Base-by-base conservation (phyloP, 1,284 basidiomycete genomes). In the Pseudozyma hubeiensis region DNA sequence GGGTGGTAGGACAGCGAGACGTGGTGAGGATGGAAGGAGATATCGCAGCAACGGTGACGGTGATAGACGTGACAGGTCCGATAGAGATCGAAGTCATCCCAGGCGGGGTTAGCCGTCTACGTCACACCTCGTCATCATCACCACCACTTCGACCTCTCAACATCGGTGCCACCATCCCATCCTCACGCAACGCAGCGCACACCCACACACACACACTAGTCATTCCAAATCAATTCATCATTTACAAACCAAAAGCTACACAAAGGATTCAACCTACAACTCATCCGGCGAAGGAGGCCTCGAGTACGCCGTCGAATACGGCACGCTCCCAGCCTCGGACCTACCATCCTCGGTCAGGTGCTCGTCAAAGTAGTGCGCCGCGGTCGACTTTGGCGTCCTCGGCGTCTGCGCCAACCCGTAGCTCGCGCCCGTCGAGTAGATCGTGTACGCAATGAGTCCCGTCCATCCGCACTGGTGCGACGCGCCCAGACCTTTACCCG, bases 391-490 rank as follows among this genome's bases (percentile, higher is more conserved):
- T 60, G 95, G 95, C 33, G 95, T 93, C 91, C 85, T 57, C 13
- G 58, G 83, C 77, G 84, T 82, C 30, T 81, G 75, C 47, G 78
- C 81, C 45, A 77, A 47, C 0, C 70, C 63, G 39, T 78, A 79
- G 75, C 68, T 62, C 71, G 82, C 31, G 11, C 85, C 85, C 8
- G 82, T 94, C 39, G 93, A 94, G 91, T 91, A 91, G 64, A 52
- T 51, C 33, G 66, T 67, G 47, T 63, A 66, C 24, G 47, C 77
- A 16, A 77, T 64, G 16, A 75, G 24, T 19, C 82, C 88, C 77
- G 80, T 91, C 93, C 96, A 98, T 79, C 95, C 95, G 68, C 94
- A 97, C 86, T 99, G 96, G 86, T 99, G 96, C 6, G 93, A 95
- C 1, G 96, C 96, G 41, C 96, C 96, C 19, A 79, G 64, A 24